These are phyloP conservation scores for Agroathelia rolfsii DNA, from an alignment of 1,284 basidiomycete genomes.

Conservation along the genomic window DNA sequence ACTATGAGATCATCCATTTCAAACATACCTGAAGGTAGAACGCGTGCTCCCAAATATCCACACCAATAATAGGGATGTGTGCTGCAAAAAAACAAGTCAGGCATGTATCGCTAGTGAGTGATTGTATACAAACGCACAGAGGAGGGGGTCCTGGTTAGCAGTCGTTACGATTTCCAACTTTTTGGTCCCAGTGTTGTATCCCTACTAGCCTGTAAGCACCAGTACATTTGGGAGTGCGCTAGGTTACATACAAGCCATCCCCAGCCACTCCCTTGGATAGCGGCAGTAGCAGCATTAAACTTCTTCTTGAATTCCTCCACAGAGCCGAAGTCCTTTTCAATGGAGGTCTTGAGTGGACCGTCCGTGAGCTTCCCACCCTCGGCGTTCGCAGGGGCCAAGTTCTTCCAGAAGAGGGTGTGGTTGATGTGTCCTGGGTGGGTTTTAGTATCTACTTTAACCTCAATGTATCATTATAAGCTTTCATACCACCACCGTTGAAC, in stretches of 20 bases:
- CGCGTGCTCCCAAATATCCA: constrained; percentile 95
- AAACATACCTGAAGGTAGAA: constrained; percentile 63
- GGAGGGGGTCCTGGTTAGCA: constrained; percentile 92
- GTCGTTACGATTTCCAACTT: constrained; percentile 88
- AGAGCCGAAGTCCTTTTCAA: constrained; percentile 80
- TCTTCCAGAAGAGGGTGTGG: constrained; percentile 97
- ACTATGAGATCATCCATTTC: background rate
- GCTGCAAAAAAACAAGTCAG: constrained; percentile 30
- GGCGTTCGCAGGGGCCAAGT: constrained; percentile 62
- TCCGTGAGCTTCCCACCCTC: constrained; percentile 60
- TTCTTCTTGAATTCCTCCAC: constrained; percentile 76
- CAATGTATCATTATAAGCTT: constrained; percentile 2
- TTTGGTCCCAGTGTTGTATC: constrained; percentile 60
- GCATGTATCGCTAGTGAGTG: background rate
- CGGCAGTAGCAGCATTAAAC: constrained; percentile 82
- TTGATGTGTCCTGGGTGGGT: constrained; percentile 73
- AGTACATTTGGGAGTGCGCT: too few relatives aligned
- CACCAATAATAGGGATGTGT: constrained; percentile 86
- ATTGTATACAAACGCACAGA: constrained; percentile 51
- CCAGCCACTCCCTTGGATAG: constrained; percentile 96
- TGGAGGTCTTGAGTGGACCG: constrained; percentile 73
- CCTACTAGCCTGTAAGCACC: constrained; percentile 30
- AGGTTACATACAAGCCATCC: constrained; percentile 75
- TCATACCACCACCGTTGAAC: constrained; percentile 83
- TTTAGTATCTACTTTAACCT: background rate